phyloP scores from a whole-genome alignment of 495 filamentous ascomycete genomes.

The Penicillium cosmopolitanum region DNA sequence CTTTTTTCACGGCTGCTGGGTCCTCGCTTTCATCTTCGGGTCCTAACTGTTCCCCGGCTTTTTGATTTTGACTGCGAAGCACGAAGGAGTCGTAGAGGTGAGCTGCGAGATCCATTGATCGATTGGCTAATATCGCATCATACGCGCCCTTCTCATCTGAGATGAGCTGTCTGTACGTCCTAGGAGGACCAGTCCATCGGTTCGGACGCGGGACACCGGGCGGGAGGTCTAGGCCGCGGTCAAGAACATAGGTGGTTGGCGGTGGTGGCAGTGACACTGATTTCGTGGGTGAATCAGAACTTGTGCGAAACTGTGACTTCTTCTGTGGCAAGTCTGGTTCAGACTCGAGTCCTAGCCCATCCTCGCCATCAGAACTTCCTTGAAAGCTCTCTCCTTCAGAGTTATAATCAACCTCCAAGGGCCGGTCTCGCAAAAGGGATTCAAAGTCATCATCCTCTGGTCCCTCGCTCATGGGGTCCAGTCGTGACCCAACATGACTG shows the following conservation, averaged over 20 bases:
- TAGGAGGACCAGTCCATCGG: conserved; percentile 52
- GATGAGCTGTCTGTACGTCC: conserved; percentile 65
- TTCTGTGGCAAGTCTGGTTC: not conserved
- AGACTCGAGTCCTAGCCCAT: conserved; percentile 4
- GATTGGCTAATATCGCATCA: conserved; percentile 58
- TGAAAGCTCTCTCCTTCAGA: conserved; percentile 34
- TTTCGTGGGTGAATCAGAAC: not conserved
- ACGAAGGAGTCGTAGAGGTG: conserved; percentile 78
- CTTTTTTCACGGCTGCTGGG: conserved; percentile 42
- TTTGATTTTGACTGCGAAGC: conserved; percentile 54
- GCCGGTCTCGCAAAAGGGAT: conserved; percentile 27
- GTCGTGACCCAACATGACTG: conserved; percentile 27
- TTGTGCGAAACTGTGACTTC: not conserved
- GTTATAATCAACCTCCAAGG: conserved; percentile 20
- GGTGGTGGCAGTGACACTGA: not conserved
- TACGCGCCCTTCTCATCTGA: conserved; percentile 59
- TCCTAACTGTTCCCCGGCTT: conserved; percentile 32
- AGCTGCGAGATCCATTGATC: conserved; percentile 64
- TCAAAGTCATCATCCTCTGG: conserved; percentile 28
- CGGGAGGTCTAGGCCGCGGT: conserved; percentile 29
- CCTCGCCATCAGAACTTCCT: conserved; percentile 22
- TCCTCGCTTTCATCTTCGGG: conserved; percentile 22
- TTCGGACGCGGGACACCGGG: conserved; percentile 49
- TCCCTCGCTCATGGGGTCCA: conserved; percentile 16
- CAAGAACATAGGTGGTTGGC: conserved; percentile 21